Evolutionary conservation across 2,329 filamentous ascomycete species (phyloP).

Genomic region (Pseudodiploospora longispora): DNA sequence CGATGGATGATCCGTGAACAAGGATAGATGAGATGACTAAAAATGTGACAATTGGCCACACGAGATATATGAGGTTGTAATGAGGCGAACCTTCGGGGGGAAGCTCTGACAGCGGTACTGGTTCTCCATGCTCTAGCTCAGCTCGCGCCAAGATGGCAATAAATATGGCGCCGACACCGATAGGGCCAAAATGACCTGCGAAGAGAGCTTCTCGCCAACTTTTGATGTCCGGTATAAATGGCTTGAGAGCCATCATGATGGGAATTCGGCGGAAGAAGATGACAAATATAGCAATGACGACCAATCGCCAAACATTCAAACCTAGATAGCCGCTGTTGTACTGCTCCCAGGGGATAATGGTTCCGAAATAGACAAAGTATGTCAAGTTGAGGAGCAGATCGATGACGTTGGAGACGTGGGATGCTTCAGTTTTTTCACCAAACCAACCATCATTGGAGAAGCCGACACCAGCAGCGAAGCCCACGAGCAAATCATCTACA

Average conservation of each 20-base stretch:
- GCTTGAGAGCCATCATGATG: slow-evolving; percentile 86
- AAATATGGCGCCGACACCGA: slow-evolving; percentile 94
- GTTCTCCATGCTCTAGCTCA: slow-evolving; percentile 71
- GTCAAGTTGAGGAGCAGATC: slow-evolving; percentile 93
- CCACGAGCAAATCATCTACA: slow-evolving; percentile 87
- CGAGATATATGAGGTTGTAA: slow-evolving; percentile 68
- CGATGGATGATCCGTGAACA: slow-evolving; percentile 95
- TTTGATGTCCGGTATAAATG: slow-evolving; percentile 91
- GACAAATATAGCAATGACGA: slow-evolving; percentile 90
- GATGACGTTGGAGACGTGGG: slow-evolving; percentile 98
- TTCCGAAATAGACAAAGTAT: slow-evolving; percentile 96
- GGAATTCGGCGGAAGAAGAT: slow-evolving; percentile 94
- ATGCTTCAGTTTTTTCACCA: slow-evolving; percentile 94
- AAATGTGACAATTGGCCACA: slow-evolving; percentile 95
- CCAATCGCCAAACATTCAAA: slow-evolving; percentile 76
- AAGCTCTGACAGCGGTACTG: slow-evolving; percentile 62
- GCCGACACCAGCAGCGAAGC: slow-evolving; percentile 92
- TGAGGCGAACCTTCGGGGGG: slow-evolving; percentile 48
- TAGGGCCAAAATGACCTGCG: slow-evolving; percentile 94
- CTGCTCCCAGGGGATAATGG: slow-evolving; percentile 92
- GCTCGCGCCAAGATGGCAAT: slow-evolving; percentile 86
- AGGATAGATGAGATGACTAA: slow-evolving; percentile 90
- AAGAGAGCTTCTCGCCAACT: slow-evolving; percentile 97
- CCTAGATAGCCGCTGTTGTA: slow-evolving; percentile 72
- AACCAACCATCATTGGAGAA: slow-evolving; percentile 99